phyloP scores from a whole-genome alignment of 192 early-diverging fungal species.

The Entomortierella beljakovae region DNA sequence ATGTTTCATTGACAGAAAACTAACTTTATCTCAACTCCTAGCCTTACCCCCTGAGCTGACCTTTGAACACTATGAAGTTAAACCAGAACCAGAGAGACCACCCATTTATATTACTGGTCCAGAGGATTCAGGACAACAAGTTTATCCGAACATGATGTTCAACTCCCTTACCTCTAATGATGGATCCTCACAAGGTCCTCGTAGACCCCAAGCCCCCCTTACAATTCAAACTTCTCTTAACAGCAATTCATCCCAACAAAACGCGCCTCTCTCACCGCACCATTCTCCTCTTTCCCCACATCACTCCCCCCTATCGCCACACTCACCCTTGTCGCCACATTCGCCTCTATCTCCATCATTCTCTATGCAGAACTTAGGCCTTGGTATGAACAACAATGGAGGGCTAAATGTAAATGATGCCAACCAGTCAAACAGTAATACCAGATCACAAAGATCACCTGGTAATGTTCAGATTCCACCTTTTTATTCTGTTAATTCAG shows the following conservation, averaged over 20 bases:
- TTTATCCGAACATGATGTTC: slow-evolving; percentile 53
- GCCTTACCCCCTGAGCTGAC: slow-evolving; percentile 57
- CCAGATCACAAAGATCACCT: slow-evolving; percentile 29
- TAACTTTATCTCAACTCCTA: not conserved
- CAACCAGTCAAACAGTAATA: slow-evolving; percentile 9
- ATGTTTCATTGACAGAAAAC: not conserved
- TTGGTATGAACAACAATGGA: slow-evolving; percentile 32
- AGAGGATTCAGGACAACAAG: slow-evolving; percentile 51
- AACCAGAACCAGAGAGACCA: slow-evolving; percentile 59
- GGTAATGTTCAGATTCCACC: slow-evolving; percentile 52
- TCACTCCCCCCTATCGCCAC: slow-evolving; percentile 45
- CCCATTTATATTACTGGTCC: slow-evolving; percentile 69
- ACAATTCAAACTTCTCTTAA: slow-evolving; percentile 54
- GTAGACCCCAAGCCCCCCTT: slow-evolving; percentile 51
- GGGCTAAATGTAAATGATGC: slow-evolving; percentile 20
- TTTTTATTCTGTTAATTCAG: slow-evolving; percentile 24
- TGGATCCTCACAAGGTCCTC: slow-evolving; percentile 16
- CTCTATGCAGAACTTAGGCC: slow-evolving; percentile 44
- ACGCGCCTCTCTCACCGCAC: slow-evolving; percentile 32
- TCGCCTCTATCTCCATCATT: slow-evolving; percentile 35
- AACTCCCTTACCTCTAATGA: slow-evolving; percentile 26
- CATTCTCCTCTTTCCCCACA: slow-evolving; percentile 53
- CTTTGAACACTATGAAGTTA: slow-evolving; percentile 58
- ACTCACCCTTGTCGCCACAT: slow-evolving; percentile 32
- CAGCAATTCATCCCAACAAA: slow-evolving; percentile 27